Percentiles rank a stretch among this genome's conserved stretches.
Conservation (phyloP, 192 early-diverging fungal species). For the Dispira simplex region DNA sequence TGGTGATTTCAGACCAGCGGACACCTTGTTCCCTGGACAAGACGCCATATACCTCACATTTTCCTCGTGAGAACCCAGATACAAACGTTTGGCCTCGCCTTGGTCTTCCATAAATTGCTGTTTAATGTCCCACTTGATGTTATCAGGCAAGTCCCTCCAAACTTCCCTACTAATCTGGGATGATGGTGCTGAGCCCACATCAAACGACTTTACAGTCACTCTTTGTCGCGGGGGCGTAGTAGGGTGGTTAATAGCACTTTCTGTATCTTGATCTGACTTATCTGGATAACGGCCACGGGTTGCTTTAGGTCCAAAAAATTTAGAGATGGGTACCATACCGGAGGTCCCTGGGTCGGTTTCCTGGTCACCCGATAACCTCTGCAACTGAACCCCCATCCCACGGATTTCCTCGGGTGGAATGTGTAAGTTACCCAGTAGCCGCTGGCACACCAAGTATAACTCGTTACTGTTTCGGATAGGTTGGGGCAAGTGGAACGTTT, state of each 20-base stretch:
- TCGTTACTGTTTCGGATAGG: constrained; percentile 31
- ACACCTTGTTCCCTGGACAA: no score
- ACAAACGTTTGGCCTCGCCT: background rate
- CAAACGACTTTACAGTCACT: background rate
- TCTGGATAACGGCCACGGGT: background rate
- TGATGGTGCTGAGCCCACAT: background rate
- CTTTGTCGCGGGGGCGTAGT: background rate
- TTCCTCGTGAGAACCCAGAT: no score
- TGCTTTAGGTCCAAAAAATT: background rate
- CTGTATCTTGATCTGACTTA: background rate
- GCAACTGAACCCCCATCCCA: constrained; percentile 36
- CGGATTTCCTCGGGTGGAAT: constrained; percentile 27
- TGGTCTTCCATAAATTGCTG: background rate
- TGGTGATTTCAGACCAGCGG: background rate
- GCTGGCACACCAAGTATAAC: constrained; percentile 19
- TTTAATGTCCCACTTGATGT: background rate
- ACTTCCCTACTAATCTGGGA: constrained; percentile 5
- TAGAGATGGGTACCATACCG: background rate
- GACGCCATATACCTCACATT: no score
- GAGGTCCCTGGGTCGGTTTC: background rate
- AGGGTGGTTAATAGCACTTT: background rate
- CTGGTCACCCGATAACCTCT: constrained; percentile 18
- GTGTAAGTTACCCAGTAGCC: constrained; percentile 21
- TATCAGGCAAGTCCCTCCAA: background rate
- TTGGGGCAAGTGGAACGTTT: constrained; percentile 26